Base-by-base conservation (phyloP, 148 eudicot species). In the Arbutus unedo region DNA sequence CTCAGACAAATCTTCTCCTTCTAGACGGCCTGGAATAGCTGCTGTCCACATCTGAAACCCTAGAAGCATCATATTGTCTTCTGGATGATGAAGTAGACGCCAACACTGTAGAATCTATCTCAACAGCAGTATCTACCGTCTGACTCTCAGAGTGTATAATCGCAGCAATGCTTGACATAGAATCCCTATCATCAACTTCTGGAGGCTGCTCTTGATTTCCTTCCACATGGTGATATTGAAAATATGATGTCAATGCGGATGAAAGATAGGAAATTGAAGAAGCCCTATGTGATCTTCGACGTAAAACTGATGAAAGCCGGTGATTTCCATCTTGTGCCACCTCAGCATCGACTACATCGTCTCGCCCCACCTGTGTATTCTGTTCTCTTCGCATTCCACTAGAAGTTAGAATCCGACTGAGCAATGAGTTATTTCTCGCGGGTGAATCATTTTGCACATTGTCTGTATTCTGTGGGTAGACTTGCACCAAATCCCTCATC, bases 121-220 rank as follows among this genome's bases (percentile, higher is more conserved):
- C 99, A 70, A 90, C 90, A 41, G 97, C 95, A 75, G 92, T 92
- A 84, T 94, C 99, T 43, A 90, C 83, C 1, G 94, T 93, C 82
- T 91, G 95, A 78, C 97, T 91, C 84, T 93, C 99, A 48, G 98
- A 95, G 78, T 92, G 99, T 80, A 96, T 92, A 71, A 88, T 91
- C 19, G 97, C 99, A 88, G 94, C 94, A 81, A 94, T 93, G 86
- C 99, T 96, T 2, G 99, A 94, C 81, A 96, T 87, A n/a, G 99
- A 96, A 83, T 96, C 97, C 78, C 96, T 87, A 81, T 96, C 99
- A 74, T 96, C 99, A 49, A 91, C 90, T 4, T 84, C 79, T 62
- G 86, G 88, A 56, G 90, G 85, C 79, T 81, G 90, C 57, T 91
- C 93, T 75, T 86, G 91, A 80, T 86, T 89, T 64, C 92, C 88